A percentile compares a stretch with the other conserved stretches of the same genome.
Conservation (phyloP, 306 rosid genomes). For the Casuarina equisetifolia region DNA sequence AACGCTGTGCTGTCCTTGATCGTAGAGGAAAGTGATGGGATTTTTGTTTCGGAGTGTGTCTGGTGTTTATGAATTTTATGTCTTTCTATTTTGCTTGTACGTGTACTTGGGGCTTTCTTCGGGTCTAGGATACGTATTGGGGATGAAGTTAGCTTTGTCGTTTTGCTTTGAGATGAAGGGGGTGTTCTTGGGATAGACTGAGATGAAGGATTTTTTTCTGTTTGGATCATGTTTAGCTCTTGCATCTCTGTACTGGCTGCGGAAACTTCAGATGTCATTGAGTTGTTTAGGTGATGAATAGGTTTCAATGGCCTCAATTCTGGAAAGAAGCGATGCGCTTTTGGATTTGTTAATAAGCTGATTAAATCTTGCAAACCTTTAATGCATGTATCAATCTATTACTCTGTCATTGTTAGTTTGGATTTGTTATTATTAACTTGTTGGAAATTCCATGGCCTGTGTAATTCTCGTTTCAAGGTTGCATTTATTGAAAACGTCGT, state of each 20-base stretch:
- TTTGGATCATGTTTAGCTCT: not conserved
- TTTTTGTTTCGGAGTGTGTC: not conserved
- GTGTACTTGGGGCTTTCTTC: not conserved
- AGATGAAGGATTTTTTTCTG: not conserved
- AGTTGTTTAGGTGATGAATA: constrained; percentile 14
- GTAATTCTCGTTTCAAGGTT: not conserved
- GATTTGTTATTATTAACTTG: not conserved
- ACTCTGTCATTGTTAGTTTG: not conserved
- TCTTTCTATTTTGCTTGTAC: not conserved
- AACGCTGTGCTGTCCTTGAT: not conserved
- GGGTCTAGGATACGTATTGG: not conserved
- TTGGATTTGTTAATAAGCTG: not conserved
- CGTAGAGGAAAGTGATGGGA: not conserved
- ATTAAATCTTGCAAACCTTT: constrained; percentile 5
- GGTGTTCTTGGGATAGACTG: not conserved
- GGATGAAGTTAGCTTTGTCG: constrained; percentile 2
- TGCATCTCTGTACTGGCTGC: constrained; percentile 4
- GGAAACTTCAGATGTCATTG: not conserved
- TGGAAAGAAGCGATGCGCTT: constrained; percentile 14
- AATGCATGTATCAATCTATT: not conserved
- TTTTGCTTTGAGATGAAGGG: not conserved
- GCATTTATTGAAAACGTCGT: too few relatives aligned
- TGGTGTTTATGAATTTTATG: not conserved
- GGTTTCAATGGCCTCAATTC: not conserved
- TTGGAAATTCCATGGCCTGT: not conserved